Base-by-base conservation (phyloP, 2,329 filamentous ascomycete species). In the Fusarium drepaniforme region DNA sequence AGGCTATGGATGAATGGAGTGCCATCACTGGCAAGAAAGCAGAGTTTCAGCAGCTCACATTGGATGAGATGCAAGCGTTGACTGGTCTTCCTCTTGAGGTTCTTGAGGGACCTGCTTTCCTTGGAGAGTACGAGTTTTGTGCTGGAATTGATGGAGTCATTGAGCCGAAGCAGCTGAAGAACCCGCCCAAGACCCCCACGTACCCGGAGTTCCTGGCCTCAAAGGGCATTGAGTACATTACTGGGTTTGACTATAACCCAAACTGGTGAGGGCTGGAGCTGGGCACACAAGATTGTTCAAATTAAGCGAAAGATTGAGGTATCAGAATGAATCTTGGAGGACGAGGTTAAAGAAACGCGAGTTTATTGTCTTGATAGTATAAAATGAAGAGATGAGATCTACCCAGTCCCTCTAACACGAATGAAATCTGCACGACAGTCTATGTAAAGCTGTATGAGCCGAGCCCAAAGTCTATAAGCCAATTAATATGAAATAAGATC, bases 101-200 rank as follows among this genome's bases (percentile, higher is more conserved):
- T 2, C 71, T 86, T 9, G 79, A 86, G 23, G 82, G 78, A 0
- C 72, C 80, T 8, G 77, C 72, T 0, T 84, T 82, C 38, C 65
- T 85, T 53, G 77, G 71, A 0, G 85, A 87, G 65, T 85, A 80
- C 67, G 83, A 82, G 3, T 88, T 85, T 59, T 83, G 82, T 66
- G 84, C 80, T 7, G 85, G 85, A 0, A 42, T 84, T n/a, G 72
- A 80, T 3, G 79, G 77, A 4, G 79, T 83, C 4, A 83, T 87
- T 30, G 79, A 82, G 25, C 85, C 86, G 0, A 23, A 62, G 13
- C 79, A 87, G 59, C 67, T 88, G 68, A 85, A 81, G 76, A 80
- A 44, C 1, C 79, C 78, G 65, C 75, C 82, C 2, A 42, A 77
- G 42, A 82, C 80, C 0, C 75, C 67, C 13, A 77, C 72, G 1